These are phyloP conservation scores for Psilocybe sp. DNA, from an alignment of 768 basidiomycete genomes.

Conservation along the genomic window DNA sequence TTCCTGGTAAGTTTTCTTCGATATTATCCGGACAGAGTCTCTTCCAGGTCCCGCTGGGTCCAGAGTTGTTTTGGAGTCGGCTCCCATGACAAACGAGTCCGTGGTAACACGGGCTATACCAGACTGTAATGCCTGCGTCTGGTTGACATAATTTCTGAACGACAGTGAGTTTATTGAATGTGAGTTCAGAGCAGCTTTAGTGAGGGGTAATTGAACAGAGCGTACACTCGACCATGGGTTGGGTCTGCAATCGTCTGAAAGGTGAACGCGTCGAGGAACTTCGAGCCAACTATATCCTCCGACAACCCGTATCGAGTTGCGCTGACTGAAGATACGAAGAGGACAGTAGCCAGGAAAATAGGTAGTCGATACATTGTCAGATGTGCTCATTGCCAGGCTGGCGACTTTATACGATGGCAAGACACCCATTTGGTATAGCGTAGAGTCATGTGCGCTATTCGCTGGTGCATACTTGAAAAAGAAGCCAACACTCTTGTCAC, in stretches of 20 bases:
- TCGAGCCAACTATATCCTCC: constrained; percentile 38
- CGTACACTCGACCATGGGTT: constrained; percentile 61
- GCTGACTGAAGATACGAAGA: background rate
- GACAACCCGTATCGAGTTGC: constrained; percentile 13
- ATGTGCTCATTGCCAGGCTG: too few species aligned
- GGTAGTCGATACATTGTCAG: background rate
- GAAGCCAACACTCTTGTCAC: background rate
- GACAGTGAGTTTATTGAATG: background rate
- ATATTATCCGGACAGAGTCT: constrained; percentile 49
- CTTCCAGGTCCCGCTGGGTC: constrained; percentile 42
- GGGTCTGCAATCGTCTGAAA: constrained; percentile 53
- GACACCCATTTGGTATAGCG: too few species aligned
- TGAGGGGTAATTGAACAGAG: background rate
- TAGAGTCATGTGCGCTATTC: too few species aligned
- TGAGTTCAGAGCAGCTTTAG: background rate
- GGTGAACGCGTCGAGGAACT: constrained; percentile 46
- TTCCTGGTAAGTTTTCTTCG: constrained; percentile 50
- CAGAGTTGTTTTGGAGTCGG: constrained; percentile 40
- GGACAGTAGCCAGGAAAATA: background rate
- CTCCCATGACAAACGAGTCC: constrained; percentile 43
- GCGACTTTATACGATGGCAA: too few species aligned
- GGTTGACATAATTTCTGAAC: constrained; percentile 36
- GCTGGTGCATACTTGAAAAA: background rate
- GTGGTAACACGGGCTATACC: constrained; percentile 45
- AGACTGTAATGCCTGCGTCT: constrained; percentile 30